Evolutionary conservation across 2,329 filamentous ascomycete species (phyloP).

Genomic region (Colletotrichum sansevieriae): DNA sequence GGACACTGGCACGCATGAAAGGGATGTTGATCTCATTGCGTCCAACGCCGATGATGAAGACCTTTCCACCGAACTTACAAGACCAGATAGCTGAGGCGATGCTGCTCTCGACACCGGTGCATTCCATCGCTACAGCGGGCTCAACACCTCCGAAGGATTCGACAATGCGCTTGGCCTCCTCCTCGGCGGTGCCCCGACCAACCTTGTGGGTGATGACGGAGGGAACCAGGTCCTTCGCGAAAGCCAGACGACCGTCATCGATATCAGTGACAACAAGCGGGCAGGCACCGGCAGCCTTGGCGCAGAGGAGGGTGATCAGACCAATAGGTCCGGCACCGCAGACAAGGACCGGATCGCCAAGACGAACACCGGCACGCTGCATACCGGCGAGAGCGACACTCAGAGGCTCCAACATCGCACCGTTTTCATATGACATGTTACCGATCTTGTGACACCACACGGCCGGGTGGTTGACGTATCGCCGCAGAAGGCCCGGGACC

Average conservation of each 20-base stretch:
- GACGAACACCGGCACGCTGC: slow-evolving; percentile 81
- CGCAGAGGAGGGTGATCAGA: slow-evolving; percentile 87
- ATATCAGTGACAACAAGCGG: slow-evolving; percentile 96
- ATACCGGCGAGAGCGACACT: slow-evolving; percentile 90
- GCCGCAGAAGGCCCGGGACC: slow-evolving; percentile 84
- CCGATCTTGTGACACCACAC: slow-evolving; percentile 97
- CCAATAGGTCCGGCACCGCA: slow-evolving; percentile 96
- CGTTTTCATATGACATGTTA: slow-evolving; percentile 91
- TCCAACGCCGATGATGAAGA: slow-evolving; percentile 96
- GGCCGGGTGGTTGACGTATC: slow-evolving; percentile 95
- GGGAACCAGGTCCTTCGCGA: slow-evolving; percentile 87
- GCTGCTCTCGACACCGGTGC: slow-evolving; percentile 93
- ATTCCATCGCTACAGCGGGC: slow-evolving; percentile 87
- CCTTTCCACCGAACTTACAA: slow-evolving; percentile 94
- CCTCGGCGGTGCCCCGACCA: slow-evolving; percentile 73
- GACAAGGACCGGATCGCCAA: slow-evolving; percentile 89
- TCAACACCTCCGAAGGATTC: slow-evolving; percentile 81
- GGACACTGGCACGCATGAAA: slow-evolving; percentile 91
- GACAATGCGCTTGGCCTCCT: slow-evolving; percentile 77
- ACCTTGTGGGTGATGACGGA: slow-evolving; percentile 86
- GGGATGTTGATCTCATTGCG: slow-evolving; percentile 96
- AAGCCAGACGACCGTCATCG: slow-evolving; percentile 84
- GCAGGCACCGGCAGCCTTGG: slow-evolving; percentile 86
- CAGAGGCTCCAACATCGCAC: slow-evolving; percentile 90
- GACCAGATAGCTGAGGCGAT: slow-evolving; percentile 89